phyloP scores from a whole-genome alignment of 116 monocot species.

The Zostera marina region DNA sequence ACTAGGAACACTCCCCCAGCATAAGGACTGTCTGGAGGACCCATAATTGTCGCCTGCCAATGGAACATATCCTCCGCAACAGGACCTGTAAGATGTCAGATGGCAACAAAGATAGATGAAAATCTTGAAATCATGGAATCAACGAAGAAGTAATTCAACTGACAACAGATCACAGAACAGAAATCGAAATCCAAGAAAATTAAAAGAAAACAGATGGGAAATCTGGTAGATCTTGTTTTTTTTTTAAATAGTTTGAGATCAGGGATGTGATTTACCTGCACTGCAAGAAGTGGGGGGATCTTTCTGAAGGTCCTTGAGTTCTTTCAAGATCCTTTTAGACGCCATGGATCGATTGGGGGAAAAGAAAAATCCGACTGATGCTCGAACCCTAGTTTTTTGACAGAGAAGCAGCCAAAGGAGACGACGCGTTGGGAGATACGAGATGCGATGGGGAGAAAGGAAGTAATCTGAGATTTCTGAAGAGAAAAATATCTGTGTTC shows the following conservation, averaged over 20 bases:
- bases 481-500: no score
- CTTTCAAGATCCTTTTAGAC: conserved; percentile 15
- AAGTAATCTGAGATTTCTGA: no score
- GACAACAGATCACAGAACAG: no score
- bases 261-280: conserved; percentile 7
- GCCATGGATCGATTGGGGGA: conserved; percentile 9
- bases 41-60: conserved; percentile 27
- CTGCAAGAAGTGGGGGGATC: conserved; percentile 19
- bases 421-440: no score
- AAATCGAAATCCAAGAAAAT: background rate
- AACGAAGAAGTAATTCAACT: no score
- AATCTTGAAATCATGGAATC: background rate
- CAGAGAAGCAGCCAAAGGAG: background rate
- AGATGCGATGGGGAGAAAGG: no score
- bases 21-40: conserved; percentile 21
- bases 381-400: background rate
- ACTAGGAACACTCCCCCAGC: conserved; percentile 20
- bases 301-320: conserved; percentile 17
- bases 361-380: background rate
- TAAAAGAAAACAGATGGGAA: background rate
- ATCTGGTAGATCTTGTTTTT: background rate
- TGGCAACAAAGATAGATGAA: background rate
- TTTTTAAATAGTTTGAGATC: no score
- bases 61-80: conserved; percentile 28
- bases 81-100: conserved; percentile 6